A percentile compares a stretch with the other conserved stretches of the same genome.
Conservation (phyloP, 2,329 filamentous ascomycete genomes). For the Calonectria pseudoreteaudii region DNA sequence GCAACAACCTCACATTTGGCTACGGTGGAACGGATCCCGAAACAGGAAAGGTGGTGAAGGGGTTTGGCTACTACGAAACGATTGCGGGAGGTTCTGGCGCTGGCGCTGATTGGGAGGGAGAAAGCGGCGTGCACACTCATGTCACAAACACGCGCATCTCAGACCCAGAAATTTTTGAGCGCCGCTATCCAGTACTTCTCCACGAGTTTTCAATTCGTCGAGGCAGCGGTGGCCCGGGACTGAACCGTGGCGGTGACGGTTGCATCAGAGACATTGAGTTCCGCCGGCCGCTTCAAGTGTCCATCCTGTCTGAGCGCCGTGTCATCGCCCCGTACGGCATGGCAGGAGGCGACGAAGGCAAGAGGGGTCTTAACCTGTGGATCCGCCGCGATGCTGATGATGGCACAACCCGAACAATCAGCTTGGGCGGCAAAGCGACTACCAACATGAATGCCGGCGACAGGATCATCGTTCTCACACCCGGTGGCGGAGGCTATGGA, state of each 20-base stretch:
- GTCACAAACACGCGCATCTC: conserved; percentile 91
- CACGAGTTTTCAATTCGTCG: conserved; percentile 74
- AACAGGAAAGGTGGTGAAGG: conserved; percentile 49
- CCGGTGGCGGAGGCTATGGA: conserved; percentile 45
- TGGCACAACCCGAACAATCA: conserved; percentile 43
- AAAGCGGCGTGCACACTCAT: conserved; percentile 80
- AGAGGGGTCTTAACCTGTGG: conserved; percentile 5
- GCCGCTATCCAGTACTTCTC: conserved; percentile 75
- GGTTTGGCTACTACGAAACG: conserved; percentile 90
- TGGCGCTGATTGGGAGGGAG: conserved; percentile 78
- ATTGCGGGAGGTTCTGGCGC: conserved; percentile 84
- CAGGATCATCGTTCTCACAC: conserved; percentile 9
- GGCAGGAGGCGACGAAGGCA: conserved; percentile 11
- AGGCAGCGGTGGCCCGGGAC: conserved; percentile 67
- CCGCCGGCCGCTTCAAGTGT: conserved; percentile 4
- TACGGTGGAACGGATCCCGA: conserved; percentile 69
- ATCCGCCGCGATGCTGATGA: not conserved
- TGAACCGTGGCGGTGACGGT: conserved; percentile 75
- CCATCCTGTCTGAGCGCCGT: conserved; percentile 8
- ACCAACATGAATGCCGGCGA: not conserved
- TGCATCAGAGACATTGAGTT: conserved; percentile 83
- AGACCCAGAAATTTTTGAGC: conserved; percentile 82
- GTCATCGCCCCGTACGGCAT: conserved; percentile 13
- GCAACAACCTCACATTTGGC: conserved; percentile 85
- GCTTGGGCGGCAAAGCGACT: not conserved